phyloP scores from a whole-genome alignment of 305 asterid species.

The Withania somnifera region DNA sequence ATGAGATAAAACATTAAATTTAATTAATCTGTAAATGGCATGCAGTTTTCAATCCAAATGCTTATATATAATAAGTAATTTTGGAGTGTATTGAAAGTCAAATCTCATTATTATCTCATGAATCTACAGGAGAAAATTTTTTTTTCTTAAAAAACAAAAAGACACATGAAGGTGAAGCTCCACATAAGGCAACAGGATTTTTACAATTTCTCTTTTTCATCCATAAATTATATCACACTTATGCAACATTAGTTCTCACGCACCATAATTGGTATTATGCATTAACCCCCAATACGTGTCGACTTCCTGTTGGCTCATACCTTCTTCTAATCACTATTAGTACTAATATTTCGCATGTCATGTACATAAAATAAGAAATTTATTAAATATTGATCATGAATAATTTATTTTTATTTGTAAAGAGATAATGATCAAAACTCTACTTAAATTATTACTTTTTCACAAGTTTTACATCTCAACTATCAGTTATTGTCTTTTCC shows the following conservation, averaged over 20 bases:
- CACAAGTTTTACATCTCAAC: too few relatives aligned
- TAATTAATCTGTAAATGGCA: not conserved
- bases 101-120: not conserved
- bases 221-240: conserved; percentile 13
- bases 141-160: not conserved
- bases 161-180: conserved; percentile 7
- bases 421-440: too few relatives aligned
- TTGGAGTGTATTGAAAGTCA: conserved; percentile 5
- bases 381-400: too few relatives aligned
- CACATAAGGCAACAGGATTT: conserved; percentile 18
- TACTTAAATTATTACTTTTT: too few relatives aligned
- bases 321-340: not conserved
- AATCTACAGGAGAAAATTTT: not conserved
- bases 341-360: too few relatives aligned
- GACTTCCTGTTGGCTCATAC: not conserved
- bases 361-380: too few relatives aligned
- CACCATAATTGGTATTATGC: conserved; percentile 4
- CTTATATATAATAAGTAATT: not conserved
- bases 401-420: too few relatives aligned
- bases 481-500: too few relatives aligned
- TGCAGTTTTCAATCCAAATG: not conserved
- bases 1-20: not conserved
- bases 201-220: not conserved
- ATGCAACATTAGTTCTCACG: conserved; percentile 13
- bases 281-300: not conserved